phyloP scores from a whole-genome alignment of 176 grass and related monocot genomes.

The Zoysia pacifica region DNA sequence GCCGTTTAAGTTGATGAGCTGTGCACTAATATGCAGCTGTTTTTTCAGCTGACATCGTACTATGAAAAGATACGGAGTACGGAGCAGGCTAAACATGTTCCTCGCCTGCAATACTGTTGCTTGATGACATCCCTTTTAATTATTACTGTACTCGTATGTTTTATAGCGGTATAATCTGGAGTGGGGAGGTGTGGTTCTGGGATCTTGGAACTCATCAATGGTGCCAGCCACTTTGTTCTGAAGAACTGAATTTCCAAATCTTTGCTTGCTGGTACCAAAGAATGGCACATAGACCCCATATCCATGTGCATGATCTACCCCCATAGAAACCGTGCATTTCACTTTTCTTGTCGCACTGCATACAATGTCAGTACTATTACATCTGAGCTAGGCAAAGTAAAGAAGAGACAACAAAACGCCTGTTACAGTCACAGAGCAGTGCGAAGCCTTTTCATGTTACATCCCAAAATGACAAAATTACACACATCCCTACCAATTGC shows the following conservation, averaged over 20 bases:
- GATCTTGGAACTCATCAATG: constrained; percentile 6
- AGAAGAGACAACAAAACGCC: background rate
- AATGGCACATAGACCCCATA: background rate
- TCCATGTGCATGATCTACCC: background rate
- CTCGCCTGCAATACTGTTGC: background rate
- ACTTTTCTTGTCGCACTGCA: background rate
- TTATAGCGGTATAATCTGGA: background rate
- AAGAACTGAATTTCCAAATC: background rate
- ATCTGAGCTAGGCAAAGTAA: background rate
- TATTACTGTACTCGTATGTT: no score
- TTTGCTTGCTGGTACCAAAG: background rate
- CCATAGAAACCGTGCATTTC: background rate
- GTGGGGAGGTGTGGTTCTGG: background rate
- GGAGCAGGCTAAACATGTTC: background rate
- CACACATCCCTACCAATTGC: constrained; percentile 14
- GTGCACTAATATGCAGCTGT: background rate
- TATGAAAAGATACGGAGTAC: background rate
- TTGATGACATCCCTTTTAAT: background rate
- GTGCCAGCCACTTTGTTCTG: background rate
- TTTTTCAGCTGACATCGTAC: background rate
- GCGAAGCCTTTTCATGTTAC: constrained; percentile 22
- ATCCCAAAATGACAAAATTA: constrained; percentile 28
- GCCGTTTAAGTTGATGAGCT: background rate
- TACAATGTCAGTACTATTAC: background rate
- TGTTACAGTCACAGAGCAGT: constrained; percentile 17